Percentiles rank a stretch among this genome's conserved stretches.
Evolutionary conservation across 257 asterid species (phyloP).

Genomic region (Salvia miltiorrhiza): DNA sequence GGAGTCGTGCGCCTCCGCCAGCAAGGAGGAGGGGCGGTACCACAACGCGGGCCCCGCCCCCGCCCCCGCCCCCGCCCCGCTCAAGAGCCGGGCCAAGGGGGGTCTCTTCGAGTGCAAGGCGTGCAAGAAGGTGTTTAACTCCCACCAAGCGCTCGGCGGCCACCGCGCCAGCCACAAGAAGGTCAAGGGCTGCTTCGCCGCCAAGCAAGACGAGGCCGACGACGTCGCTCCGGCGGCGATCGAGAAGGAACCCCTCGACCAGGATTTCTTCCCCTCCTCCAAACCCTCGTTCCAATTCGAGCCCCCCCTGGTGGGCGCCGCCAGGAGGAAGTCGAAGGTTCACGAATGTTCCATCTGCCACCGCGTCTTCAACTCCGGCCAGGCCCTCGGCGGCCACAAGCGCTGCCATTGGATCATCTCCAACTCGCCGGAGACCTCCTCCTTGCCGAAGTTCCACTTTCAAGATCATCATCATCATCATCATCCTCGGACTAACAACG

Average conservation of each 20-base stretch:
- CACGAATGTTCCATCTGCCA: conserved; percentile 97
- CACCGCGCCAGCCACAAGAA: conserved; percentile 94
- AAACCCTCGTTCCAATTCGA: conserved; percentile 37
- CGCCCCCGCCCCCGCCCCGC: conserved; percentile 1
- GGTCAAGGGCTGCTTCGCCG: conserved; percentile 87
- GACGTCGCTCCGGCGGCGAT: conserved; percentile 22
- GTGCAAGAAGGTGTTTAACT: conserved; percentile 86
- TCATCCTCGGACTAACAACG: not conserved
- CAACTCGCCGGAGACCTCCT: conserved; percentile 43
- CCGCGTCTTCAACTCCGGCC: conserved; percentile 77
- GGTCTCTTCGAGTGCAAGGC: conserved; percentile 89
- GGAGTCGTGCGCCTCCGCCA: conserved; percentile 77
- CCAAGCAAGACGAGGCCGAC: conserved; percentile 52
- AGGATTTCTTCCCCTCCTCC: conserved; percentile 36
- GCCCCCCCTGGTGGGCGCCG: conserved; percentile 39
- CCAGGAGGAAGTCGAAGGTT: conserved; percentile 61
- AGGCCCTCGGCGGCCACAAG: conserved; percentile 95
- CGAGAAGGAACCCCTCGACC: conserved; percentile 35
- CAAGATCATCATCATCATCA: conserved; percentile 30
- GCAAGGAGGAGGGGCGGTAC: conserved; percentile 59
- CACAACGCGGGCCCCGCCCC: conserved; percentile 24
- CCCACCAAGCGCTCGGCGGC: conserved; percentile 95
- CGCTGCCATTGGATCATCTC: conserved; percentile 95
- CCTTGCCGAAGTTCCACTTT: conserved; percentile 41
- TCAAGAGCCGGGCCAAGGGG: conserved; percentile 19